A percentile compares a stretch with the other conserved stretches of the same genome.
These are phyloP conservation scores for Capsicum chinense DNA, from an alignment of 257 asterid species.

Conservation along the genomic window DNA sequence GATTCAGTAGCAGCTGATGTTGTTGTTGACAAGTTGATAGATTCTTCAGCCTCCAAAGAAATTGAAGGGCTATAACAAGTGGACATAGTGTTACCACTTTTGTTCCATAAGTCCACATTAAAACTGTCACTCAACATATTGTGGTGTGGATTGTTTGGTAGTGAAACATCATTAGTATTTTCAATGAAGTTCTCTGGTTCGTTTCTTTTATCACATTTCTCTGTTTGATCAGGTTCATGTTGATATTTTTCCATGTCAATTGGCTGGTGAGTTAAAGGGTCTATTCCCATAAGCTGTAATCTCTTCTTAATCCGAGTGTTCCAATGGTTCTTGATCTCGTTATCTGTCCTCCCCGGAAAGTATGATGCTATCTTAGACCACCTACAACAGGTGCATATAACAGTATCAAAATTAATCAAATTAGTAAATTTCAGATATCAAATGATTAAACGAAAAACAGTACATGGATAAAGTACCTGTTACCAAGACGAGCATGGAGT, in stretches of 20 bases:
- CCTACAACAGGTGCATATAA: conserved; percentile 34
- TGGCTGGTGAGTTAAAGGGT: conserved; percentile 54
- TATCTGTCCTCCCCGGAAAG: conserved; percentile 75
- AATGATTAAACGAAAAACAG: background rate
- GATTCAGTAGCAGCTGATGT: conserved; percentile 32
- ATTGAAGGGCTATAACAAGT: conserved; percentile 40
- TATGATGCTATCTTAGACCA: conserved; percentile 80
- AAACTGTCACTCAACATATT: conserved; percentile 33
- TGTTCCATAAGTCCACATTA: conserved; percentile 39
- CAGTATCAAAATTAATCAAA: background rate
- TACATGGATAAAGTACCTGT: conserved; percentile 47
- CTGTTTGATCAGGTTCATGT: conserved; percentile 5
- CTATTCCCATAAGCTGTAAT: conserved; percentile 49
- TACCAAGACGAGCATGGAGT: conserved; percentile 76
- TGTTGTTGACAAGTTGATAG: conserved; percentile 39
- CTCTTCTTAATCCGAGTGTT: conserved; percentile 75
- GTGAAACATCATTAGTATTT: conserved; percentile 19
- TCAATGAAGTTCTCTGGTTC: conserved; percentile 4
- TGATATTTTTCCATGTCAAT: conserved; percentile 19
- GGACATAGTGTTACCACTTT: background rate
- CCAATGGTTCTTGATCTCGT: conserved; percentile 76
- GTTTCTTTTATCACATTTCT: conserved; percentile 5
- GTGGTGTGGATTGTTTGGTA: conserved; percentile 24
- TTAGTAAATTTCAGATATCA: background rate
- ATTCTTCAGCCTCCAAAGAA: conserved; percentile 39